Conservation (phyloP, 306 rosid genomes). For the Cucumis sativus region Cucumber_9930_V3 NC_026655.2:620001-620500, state of each 20-base stretch:
- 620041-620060: too few relatives aligned
- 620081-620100: too few relatives aligned
- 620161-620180: too few relatives aligned
- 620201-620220: too few relatives aligned
- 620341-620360: not conserved
- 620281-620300: not conserved
- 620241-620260: not conserved
- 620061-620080: too few relatives aligned
- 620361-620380: not conserved
- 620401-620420: not conserved
- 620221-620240: not conserved
- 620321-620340: not conserved
- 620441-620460: not conserved
- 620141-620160: too few relatives aligned
- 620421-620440: not conserved
- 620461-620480: not conserved
- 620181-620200: too few relatives aligned
- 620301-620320: not conserved
- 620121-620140: too few relatives aligned
- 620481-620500: not conserved
- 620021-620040: not conserved
- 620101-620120: too few relatives aligned
- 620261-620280: not conserved
- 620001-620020: not conserved
- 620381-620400: not conserved